phyloP scores from a whole-genome alignment of 495 filamentous ascomycete genomes.

The Talaromyces stipitatus region DNA sequence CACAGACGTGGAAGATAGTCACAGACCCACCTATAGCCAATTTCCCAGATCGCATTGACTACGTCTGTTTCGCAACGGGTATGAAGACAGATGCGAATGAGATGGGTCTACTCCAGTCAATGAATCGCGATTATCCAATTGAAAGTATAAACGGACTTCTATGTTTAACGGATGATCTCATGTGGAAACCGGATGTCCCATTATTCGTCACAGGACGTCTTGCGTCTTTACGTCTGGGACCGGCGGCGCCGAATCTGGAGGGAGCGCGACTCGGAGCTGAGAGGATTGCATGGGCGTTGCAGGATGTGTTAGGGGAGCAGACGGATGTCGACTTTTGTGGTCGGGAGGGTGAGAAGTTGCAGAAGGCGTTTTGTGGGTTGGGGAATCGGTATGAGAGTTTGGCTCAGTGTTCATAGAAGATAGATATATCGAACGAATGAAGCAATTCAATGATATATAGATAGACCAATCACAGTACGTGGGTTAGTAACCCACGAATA shows the following conservation, averaged over 20 bases:
- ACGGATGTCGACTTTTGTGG: background rate
- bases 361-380: constrained; percentile 23
- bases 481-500: background rate
- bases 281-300: constrained; percentile 51
- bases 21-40: constrained; percentile 41
- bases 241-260: constrained; percentile 54
- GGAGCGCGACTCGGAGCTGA: constrained; percentile 57
- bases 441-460: background rate
- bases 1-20: constrained; percentile 41
- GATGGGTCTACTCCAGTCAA: constrained; percentile 41
- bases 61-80: constrained; percentile 59
- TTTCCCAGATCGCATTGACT: constrained; percentile 45
- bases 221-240: constrained; percentile 50
- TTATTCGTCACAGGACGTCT: constrained; percentile 54
- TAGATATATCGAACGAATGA: background rate
- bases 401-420: background rate
- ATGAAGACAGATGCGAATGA: constrained; percentile 40
- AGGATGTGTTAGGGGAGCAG: constrained; percentile 34
- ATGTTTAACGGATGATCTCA: constrained; percentile 54
- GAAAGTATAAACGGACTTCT: constrained; percentile 46
- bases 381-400: constrained; percentile 25
- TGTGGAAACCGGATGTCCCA: constrained; percentile 53
- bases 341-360: constrained; percentile 11
- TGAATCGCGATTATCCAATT: constrained; percentile 46
- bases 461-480: background rate